Conservation (phyloP, 1,284 basidiomycete genomes). For the Bondarzewia mesenterica region DNA sequence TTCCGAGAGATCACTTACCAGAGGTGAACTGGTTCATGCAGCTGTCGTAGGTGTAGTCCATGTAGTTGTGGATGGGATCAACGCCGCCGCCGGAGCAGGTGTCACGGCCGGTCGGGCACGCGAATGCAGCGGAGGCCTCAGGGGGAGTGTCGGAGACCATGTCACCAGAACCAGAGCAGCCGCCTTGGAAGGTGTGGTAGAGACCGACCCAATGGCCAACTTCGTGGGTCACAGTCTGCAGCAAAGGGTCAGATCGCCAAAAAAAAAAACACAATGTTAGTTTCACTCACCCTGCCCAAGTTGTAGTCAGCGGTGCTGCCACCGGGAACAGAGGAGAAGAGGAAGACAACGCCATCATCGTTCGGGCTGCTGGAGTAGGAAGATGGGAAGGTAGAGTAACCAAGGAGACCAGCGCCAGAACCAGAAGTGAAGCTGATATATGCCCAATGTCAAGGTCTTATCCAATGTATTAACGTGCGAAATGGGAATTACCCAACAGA, state of each 20-base stretch:
- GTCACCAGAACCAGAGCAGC: constrained; percentile 41
- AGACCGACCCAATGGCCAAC: constrained; percentile 51
- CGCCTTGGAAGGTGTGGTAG: constrained; percentile 54
- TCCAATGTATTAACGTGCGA: no score
- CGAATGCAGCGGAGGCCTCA: constrained; percentile 34
- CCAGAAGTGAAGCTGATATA: constrained; percentile 24
- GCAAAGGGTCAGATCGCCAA: neutral
- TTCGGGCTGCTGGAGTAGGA: constrained; percentile 27
- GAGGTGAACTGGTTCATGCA: constrained; percentile 44
- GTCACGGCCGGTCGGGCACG: constrained; percentile 39
- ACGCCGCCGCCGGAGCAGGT: constrained; percentile 35
- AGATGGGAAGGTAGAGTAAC: constrained; percentile 43
- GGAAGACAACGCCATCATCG: constrained; percentile 44
- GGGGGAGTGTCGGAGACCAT: constrained; percentile 42
- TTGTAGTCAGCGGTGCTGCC: constrained; percentile 38
- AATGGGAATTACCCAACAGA: constrained; percentile 31
- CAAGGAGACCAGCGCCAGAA: constrained; percentile 32
- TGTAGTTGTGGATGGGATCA: constrained; percentile 37
- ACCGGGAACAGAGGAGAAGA: constrained; percentile 42
- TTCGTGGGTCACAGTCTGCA: constrained; percentile 46
- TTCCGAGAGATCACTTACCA: constrained; percentile 12
- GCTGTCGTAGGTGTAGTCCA: constrained; percentile 20
- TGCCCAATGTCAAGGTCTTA: neutral
- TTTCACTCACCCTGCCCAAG: constrained; percentile 26
- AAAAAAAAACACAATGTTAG: neutral